A percentile compares a stretch with the other conserved stretches of the same genome.
These are phyloP conservation scores for Fusarium tjaetaba DNA, from an alignment of 2,329 filamentous ascomycete genomes.

Conservation along the genomic window DNA sequence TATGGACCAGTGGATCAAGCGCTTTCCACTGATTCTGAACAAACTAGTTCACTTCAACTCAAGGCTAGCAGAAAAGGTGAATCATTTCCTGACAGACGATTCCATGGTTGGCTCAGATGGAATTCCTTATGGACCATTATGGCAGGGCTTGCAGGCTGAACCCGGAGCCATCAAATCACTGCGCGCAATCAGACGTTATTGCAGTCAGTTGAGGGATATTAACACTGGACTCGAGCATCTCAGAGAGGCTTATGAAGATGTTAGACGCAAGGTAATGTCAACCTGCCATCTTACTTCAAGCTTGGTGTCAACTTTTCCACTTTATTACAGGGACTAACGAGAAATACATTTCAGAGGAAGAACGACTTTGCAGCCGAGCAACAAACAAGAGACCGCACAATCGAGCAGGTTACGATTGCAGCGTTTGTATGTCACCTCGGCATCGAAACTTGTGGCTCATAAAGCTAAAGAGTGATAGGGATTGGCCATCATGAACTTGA, in stretches of 20 bases:
- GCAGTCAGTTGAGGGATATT: background rate
- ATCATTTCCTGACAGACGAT: background rate
- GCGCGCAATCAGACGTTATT: fast-evolving
- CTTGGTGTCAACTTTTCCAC: too few relatives aligned
- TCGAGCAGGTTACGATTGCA: background rate
- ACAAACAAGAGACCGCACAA: background rate
- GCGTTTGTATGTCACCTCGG: background rate
- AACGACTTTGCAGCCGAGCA: background rate
- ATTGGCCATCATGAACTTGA: background rate
- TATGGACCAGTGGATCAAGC: fast-evolving
- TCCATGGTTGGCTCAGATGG: fast-evolving
- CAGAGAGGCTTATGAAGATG: fast-evolving
- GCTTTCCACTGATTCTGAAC: fast-evolving
- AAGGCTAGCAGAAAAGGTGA: fast-evolving
- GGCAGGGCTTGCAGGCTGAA: background rate
- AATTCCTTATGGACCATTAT: fast-evolving
- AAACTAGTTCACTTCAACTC: fast-evolving
- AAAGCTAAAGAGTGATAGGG: background rate
- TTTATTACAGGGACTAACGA: too few relatives aligned
- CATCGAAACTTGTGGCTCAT: fast-evolving
- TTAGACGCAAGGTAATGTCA: background rate
- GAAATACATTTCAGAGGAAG: background rate
- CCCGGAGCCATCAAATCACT: fast-evolving
- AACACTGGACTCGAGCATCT: background rate
- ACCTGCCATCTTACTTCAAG: background rate